Evolutionary conservation across 306 rosid genomes (phyloP).

Genomic region (Chamaecrista fasciculata): DNA sequence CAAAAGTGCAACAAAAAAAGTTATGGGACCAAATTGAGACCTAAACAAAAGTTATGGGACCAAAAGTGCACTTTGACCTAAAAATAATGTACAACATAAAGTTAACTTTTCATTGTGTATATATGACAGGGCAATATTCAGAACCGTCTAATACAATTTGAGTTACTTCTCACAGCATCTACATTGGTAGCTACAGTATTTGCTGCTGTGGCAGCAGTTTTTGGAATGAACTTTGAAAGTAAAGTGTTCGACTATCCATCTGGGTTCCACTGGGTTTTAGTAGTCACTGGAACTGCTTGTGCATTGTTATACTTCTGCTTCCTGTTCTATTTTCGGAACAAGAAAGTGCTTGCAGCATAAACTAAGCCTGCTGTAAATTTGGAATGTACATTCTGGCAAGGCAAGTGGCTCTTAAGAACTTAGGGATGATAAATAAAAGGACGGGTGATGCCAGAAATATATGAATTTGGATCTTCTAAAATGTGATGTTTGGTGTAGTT

Average conservation of each 20-base stretch:
- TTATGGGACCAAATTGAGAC: no score
- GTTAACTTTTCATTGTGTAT: background rate
- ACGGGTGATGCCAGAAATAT: background rate
- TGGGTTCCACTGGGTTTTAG: slow-evolving; percentile 62
- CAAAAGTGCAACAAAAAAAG: no score
- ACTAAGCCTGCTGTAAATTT: slow-evolving; percentile 17
- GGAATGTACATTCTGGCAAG: slow-evolving; percentile 25
- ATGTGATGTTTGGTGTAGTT: no score
- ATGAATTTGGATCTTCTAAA: no score
- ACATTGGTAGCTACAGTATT: slow-evolving; percentile 74
- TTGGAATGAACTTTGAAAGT: slow-evolving; percentile 78
- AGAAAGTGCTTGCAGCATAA: slow-evolving; percentile 65
- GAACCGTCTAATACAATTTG: slow-evolving; percentile 85
- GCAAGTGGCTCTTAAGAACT: background rate
- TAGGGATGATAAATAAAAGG: slow-evolving; percentile 1
- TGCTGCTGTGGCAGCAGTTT: slow-evolving; percentile 79
- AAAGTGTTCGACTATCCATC: slow-evolving; percentile 53
- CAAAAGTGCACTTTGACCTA: no score
- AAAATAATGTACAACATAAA: background rate
- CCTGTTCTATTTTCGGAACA: slow-evolving; percentile 64
- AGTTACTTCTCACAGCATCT: slow-evolving; percentile 91
- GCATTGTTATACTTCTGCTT: slow-evolving; percentile 52
- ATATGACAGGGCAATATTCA: slow-evolving; percentile 83
- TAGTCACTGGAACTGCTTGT: slow-evolving; percentile 52
- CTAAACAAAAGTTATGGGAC: no score